Percentiles rank a stretch among this genome's conserved stretches.
These are phyloP conservation scores for Fusarium temperatum DNA, from an alignment of 2,329 filamentous ascomycete species.

Conservation along the genomic window DNA sequence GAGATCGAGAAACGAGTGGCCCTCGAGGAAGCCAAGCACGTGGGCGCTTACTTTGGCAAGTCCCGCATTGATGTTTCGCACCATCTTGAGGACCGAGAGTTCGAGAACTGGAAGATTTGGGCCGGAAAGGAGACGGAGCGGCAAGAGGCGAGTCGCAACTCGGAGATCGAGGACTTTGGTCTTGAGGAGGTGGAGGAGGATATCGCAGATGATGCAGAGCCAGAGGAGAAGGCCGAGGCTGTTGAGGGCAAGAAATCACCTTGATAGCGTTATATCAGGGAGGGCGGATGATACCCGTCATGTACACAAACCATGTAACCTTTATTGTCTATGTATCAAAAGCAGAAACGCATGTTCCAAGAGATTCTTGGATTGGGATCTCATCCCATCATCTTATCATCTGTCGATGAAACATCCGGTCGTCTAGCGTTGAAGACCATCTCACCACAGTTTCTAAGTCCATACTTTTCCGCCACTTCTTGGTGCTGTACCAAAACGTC, in stretches of 20 bases:
- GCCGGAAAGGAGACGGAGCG: slow-evolving; percentile 62
- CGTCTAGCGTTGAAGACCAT: slow-evolving; percentile 53
- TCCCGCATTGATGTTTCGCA: slow-evolving; percentile 78
- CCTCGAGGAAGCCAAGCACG: slow-evolving; percentile 84
- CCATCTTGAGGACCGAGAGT: slow-evolving; percentile 81
- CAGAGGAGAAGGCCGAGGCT: slow-evolving; percentile 36
- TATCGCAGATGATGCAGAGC: slow-evolving; percentile 28
- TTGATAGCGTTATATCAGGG: slow-evolving; percentile 11
- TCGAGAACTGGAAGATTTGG: slow-evolving; percentile 87
- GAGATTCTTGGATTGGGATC: not conserved
- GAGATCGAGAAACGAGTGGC: slow-evolving; percentile 86
- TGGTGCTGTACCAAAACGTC: slow-evolving; percentile 88
- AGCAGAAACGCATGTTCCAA: slow-evolving; percentile 29
- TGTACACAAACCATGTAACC: slow-evolving; percentile 38
- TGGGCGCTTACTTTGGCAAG: slow-evolving; percentile 90
- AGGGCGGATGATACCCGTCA: slow-evolving; percentile 33
- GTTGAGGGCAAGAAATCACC: slow-evolving; percentile 20
- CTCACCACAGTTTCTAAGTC: slow-evolving; percentile 50
- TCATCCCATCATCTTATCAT: not conserved
- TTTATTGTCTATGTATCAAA: slow-evolving; percentile 38
- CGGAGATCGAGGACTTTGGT: slow-evolving; percentile 56
- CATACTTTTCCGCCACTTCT: slow-evolving; percentile 61
- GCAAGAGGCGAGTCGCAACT: slow-evolving; percentile 51
- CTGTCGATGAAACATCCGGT: slow-evolving; percentile 30
- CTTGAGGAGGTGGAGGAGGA: slow-evolving; percentile 48